These are phyloP conservation scores for Helotiales sp. DNA, from an alignment of 2,329 filamentous ascomycete species.

Conservation along the genomic window DNA sequence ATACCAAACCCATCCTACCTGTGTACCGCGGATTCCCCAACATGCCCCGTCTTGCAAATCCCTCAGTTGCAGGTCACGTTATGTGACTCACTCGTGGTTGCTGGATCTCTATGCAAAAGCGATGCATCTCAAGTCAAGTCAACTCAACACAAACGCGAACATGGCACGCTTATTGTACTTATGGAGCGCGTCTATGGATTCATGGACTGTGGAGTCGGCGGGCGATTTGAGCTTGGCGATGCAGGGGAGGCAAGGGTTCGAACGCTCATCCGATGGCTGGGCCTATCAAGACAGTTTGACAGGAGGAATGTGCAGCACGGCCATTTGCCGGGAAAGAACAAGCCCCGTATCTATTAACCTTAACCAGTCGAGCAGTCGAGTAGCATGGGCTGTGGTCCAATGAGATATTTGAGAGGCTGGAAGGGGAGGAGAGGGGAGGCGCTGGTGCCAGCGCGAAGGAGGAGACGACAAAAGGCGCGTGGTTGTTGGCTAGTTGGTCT, in stretches of 20 bases:
- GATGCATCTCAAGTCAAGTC: too few species aligned
- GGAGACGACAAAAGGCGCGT: constrained; percentile 23
- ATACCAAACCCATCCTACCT: constrained; percentile 22
- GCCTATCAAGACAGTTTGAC: constrained; percentile 26
- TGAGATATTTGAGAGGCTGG: constrained; percentile 5
- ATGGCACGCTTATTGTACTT: constrained; percentile 26
- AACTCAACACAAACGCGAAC: constrained; percentile 28
- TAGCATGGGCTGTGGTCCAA: constrained; percentile 3
- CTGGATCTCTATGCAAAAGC: neutral
- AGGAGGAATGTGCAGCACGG: constrained; percentile 3
- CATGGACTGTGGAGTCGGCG: constrained; percentile 10
- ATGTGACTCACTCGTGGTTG: constrained; percentile 14
- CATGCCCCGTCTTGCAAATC: constrained; percentile 2
- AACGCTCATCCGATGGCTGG: constrained; percentile 11
- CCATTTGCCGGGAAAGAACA: neutral
- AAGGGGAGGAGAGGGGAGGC: neutral
- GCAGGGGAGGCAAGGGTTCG: neutral
- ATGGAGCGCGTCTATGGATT: constrained; percentile 28
- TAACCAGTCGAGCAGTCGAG: neutral
- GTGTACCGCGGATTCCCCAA: constrained; percentile 3
- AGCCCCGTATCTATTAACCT: neutral
- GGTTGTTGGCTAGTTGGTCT: neutral
- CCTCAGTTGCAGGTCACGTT: constrained; percentile 10
- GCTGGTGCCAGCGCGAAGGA: constrained; percentile 15
- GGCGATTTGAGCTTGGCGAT: constrained; percentile 6